Conservation (phyloP, 2,329 filamentous ascomycete genomes). For the Colletotrichum euphorbiae region DNA sequence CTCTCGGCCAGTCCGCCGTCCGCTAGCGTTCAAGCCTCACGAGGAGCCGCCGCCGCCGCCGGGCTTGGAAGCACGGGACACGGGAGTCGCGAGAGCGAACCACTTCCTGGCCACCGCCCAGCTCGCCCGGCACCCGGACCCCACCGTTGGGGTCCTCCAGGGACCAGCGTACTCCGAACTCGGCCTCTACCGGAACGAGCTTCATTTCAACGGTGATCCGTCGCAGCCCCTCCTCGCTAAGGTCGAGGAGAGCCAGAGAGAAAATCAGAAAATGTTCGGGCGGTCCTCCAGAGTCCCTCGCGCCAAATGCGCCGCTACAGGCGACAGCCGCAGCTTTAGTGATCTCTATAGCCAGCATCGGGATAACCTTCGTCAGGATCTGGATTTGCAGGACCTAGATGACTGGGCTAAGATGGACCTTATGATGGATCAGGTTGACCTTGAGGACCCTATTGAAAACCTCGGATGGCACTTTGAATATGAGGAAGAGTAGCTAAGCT, state of each 20-base stretch:
- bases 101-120: slow-evolving; percentile 54
- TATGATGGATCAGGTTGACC: background rate
- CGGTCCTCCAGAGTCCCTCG: slow-evolving; percentile 29
- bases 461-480: background rate
- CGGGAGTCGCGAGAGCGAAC: slow-evolving; percentile 45
- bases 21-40: slow-evolving; percentile 63
- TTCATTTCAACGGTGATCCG: slow-evolving; percentile 59
- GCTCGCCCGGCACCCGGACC: slow-evolving; percentile 57
- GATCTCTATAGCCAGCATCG: background rate
- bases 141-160: slow-evolving; percentile 66
- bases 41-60: slow-evolving; percentile 58
- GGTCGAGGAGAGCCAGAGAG: slow-evolving; percentile 59
- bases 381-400: background rate
- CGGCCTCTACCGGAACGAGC: slow-evolving; percentile 59
- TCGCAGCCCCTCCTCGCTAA: slow-evolving; percentile 57
- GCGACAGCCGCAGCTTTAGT: background rate
- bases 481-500: background rate
- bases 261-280: slow-evolving; percentile 46
- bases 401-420: background rate
- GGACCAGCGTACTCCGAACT: slow-evolving; percentile 63
- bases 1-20: slow-evolving; percentile 54
- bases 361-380: background rate
- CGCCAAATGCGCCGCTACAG: background rate
- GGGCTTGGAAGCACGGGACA: slow-evolving; percentile 37
- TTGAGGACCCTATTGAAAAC: slow-evolving; percentile 4